Conservation (phyloP, 371 early-diverging fungal species). For the Coemansia sp. region DNA sequence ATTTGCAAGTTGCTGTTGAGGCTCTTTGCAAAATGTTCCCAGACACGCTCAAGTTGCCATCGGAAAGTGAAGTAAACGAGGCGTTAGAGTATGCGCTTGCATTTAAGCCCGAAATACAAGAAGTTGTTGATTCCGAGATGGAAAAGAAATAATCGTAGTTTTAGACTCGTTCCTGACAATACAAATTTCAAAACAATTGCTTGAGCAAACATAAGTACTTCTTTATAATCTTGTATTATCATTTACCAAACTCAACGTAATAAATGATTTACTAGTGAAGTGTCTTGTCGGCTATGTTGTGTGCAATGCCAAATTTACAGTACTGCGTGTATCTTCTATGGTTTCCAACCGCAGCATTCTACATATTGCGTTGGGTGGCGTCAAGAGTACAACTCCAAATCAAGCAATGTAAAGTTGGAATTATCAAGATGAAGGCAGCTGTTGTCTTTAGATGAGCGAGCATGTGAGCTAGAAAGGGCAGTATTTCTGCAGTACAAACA, state of each 20-base stretch:
- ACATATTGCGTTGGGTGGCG: not conserved
- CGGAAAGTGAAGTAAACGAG: constrained; percentile 39
- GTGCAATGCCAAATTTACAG: constrained; percentile 29
- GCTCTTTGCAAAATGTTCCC: constrained; percentile 48
- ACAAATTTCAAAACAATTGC: constrained; percentile 22
- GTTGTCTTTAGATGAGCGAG: no score
- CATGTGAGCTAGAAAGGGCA: not conserved
- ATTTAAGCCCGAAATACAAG: constrained; percentile 18
- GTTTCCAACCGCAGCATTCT: not conserved
- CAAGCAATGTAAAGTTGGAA: not conserved
- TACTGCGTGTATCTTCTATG: constrained; percentile 34
- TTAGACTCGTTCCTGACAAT: not conserved
- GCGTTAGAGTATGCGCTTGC: constrained; percentile 50
- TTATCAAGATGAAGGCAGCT: not conserved
- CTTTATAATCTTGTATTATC: not conserved
- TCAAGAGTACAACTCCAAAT: not conserved
- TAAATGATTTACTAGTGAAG: not conserved
- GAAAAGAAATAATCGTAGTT: not conserved
- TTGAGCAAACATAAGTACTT: constrained; percentile 13
- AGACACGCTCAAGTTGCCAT: constrained; percentile 30
- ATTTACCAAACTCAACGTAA: not conserved
- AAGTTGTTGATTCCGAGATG: not conserved
- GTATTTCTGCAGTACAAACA: not conserved
- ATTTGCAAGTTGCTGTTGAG: constrained; percentile 51
- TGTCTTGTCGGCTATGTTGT: constrained; percentile 48